Conservation (phyloP, 768 basidiomycete genomes). For the Calocybe gangraenosa region DNA sequence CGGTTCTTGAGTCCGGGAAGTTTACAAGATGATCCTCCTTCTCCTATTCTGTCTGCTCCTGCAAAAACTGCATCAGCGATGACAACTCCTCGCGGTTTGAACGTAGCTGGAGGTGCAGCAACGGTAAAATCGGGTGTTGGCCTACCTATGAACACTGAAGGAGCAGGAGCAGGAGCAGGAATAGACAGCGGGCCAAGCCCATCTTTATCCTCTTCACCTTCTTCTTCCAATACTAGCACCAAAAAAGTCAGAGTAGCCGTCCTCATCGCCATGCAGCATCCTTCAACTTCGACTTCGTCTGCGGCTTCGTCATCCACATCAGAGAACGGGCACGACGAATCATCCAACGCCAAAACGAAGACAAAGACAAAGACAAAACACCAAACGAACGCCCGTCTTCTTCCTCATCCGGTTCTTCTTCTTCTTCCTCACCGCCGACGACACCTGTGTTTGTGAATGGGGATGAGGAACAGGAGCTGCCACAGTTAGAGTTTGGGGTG, state of each 20-base stretch:
- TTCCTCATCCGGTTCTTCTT: conserved; percentile 1
- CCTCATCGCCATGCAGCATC: conserved; percentile 30
- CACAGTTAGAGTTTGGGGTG: conserved; percentile 29
- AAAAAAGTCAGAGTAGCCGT: conserved; percentile 25
- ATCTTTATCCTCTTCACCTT: too few species aligned
- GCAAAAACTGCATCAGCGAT: too few species aligned
- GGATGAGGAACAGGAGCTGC: conserved; percentile 21
- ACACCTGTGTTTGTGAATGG: background rate
- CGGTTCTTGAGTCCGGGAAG: background rate
- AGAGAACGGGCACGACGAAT: too few species aligned
- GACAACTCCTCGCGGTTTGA: too few species aligned
- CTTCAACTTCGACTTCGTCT: too few species aligned
- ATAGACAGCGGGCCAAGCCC: too few species aligned
- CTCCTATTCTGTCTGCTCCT: conserved; percentile 1
- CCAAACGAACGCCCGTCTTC: conserved; percentile 2
- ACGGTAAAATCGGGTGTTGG: too few species aligned
- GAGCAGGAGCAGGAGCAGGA: too few species aligned
- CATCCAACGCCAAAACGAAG: too few species aligned
- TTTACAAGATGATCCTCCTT: background rate
- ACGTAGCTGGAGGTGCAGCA: too few species aligned
- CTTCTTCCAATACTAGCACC: background rate
- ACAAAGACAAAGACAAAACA: conserved; percentile 6
- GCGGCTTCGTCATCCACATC: too few species aligned
- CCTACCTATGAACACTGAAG: background rate
- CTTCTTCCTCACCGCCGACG: conserved; percentile 10